Percentiles rank a stretch among this genome's conserved stretches.
These are phyloP conservation scores for Serpula lacrymans DNA, from an alignment of 768 basidiomycete genomes.

Conservation along the genomic window DNA sequence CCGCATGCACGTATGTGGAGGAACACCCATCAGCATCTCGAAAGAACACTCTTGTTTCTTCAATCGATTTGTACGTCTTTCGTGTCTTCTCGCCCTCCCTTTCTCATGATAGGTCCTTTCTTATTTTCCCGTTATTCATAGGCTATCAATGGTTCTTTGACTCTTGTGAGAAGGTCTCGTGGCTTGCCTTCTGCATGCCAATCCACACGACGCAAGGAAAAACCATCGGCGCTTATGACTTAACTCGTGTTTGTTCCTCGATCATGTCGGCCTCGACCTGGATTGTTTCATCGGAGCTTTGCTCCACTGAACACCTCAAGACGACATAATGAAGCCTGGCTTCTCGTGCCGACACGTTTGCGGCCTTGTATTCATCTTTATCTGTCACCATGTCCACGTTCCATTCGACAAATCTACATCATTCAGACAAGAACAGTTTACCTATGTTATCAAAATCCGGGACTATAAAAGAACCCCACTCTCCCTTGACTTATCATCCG, in stretches of 20 bases:
- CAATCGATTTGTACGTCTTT: constrained; percentile 29
- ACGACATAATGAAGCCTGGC: constrained; percentile 55
- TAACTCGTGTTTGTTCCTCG: constrained; percentile 65
- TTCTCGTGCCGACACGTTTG: constrained; percentile 71
- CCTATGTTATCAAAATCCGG: constrained; percentile 39
- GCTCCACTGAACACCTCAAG: constrained; percentile 68
- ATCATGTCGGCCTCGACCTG: constrained; percentile 60
- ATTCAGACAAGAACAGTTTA: constrained; percentile 50
- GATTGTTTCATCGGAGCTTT: constrained; percentile 54
- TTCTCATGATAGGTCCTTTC: constrained; percentile 21
- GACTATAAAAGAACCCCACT: constrained; percentile 51
- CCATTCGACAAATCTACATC: constrained; percentile 60
- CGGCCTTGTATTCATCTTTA: constrained; percentile 65
- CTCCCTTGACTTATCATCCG: constrained; percentile 11
- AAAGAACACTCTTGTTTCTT: constrained; percentile 18
- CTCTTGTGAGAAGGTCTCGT: constrained; percentile 24
- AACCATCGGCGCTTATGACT: constrained; percentile 46
- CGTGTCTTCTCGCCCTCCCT: constrained; percentile 20
- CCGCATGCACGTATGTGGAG: constrained; percentile 25
- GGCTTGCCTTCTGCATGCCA: constrained; percentile 27
- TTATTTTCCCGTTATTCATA: constrained; percentile 24
- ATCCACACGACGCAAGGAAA: constrained; percentile 35
- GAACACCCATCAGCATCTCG: constrained; percentile 21
- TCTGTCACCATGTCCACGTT: constrained; percentile 77
- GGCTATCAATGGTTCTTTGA: constrained; percentile 11